Percentiles rank a stretch among this genome's conserved stretches.
Evolutionary conservation across 331 rosid species (phyloP).

Genomic region (Erythrophleum ivorense): DNA sequence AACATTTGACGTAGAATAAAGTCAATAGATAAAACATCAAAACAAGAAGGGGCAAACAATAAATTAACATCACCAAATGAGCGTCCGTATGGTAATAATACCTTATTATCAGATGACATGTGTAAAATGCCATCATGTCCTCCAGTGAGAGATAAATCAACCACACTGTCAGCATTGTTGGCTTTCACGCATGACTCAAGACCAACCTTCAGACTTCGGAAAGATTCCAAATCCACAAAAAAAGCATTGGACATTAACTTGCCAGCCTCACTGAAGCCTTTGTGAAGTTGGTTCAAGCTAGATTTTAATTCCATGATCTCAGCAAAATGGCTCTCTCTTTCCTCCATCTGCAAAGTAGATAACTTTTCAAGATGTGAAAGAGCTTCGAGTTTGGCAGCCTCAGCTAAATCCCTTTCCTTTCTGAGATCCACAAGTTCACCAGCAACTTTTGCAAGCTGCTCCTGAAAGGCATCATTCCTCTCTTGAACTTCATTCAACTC

Average conservation of each 20-base stretch:
- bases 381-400: conserved; percentile 73
- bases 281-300: conserved; percentile 62
- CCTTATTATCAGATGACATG: conserved; percentile 60
- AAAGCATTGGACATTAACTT: conserved; percentile 56
- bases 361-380: conserved; percentile 68
- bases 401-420: conserved; percentile 70
- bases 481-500: conserved; percentile 98
- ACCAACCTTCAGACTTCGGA: conserved; percentile 65
- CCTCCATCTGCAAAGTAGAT: conserved; percentile 58
- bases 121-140: conserved; percentile 42
- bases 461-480: conserved; percentile 92
- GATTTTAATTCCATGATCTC: conserved; percentile 72
- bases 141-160: conserved; percentile 47
- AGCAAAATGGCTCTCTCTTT: conserved; percentile 57
- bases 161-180: conserved; percentile 46
- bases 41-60: conserved; percentile 5
- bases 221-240: conserved; percentile 63
- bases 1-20: conserved; percentile 26
- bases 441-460: conserved; percentile 70
- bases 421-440: conserved; percentile 66
- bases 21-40: conserved; percentile 20
- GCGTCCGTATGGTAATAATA: conserved; percentile 38
- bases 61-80: conserved; percentile 11
- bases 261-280: conserved; percentile 63
- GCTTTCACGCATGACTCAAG: conserved; percentile 59